phyloP scores from a whole-genome alignment of 1,284 basidiomycete genomes.

The Ustilago nuda region DNA sequence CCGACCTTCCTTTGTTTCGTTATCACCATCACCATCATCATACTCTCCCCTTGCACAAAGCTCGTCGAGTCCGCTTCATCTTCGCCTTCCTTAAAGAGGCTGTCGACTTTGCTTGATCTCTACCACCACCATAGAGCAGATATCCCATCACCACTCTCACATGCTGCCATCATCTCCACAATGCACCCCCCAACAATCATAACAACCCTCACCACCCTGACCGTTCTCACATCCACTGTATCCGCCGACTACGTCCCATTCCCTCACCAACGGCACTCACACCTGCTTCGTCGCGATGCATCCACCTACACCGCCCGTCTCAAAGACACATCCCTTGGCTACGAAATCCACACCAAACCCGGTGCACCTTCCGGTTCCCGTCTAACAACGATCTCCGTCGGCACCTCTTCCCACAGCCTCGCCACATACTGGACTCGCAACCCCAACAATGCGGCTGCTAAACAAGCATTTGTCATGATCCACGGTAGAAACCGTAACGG shows the following conservation, averaged over 20 bases:
- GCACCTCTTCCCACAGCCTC: constrained; percentile 29
- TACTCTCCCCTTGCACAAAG: background rate
- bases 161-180: background rate
- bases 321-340: constrained; percentile 31
- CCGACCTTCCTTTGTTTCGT: background rate
- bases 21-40: background rate
- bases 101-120: background rate
- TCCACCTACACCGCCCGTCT: constrained; percentile 35
- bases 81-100: background rate
- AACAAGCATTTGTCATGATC: constrained; percentile 66
- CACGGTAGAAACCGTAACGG: constrained; percentile 64
- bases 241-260: constrained; percentile 20
- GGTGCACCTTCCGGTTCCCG: constrained; percentile 49
- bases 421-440: constrained; percentile 54
- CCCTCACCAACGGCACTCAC: constrained; percentile 5
- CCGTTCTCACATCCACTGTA: constrained; percentile 2
- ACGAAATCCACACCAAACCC: constrained; percentile 42
- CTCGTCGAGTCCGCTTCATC: background rate
- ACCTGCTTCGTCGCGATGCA: constrained; percentile 37
- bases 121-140: background rate
- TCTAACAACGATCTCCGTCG: constrained; percentile 49
- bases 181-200: constrained; percentile 6
- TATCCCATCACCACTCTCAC: background rate
- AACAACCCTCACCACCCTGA: constrained; percentile 5
- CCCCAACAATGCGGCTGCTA: constrained; percentile 34